These are phyloP conservation scores for Leptomonas pyrrhocoris DNA, from an alignment of 208 protist species.

Conservation along the genomic window DNA sequence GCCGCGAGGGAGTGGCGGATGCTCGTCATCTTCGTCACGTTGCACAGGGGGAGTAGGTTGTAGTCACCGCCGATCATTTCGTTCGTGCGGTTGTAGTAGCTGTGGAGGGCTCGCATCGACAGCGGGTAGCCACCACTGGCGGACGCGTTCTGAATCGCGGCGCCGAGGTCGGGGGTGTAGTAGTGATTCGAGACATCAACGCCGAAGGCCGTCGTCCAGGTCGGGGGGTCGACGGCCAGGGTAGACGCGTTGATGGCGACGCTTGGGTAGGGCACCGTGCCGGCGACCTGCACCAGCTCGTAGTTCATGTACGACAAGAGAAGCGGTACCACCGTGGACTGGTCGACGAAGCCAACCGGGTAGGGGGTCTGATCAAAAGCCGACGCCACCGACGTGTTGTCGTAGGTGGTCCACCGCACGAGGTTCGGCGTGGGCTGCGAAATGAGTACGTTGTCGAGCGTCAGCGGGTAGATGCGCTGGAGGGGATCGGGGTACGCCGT, in stretches of 20 bases:
- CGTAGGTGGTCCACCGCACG: conserved; percentile 45
- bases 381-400: conserved; percentile 31
- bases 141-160: conserved; percentile 16
- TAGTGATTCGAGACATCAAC: conserved; percentile 32
- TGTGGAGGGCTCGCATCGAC: conserved; percentile 26
- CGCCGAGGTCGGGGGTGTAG: neutral
- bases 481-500: conserved; percentile 19
- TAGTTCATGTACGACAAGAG: conserved; percentile 38
- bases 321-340: conserved; percentile 27
- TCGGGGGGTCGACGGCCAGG: conserved; percentile 24
- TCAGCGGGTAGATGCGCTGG: conserved; percentile 43
- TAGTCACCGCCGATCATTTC: conserved; percentile 49
- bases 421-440: conserved; percentile 22
- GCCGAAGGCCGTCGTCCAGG: conserved; percentile 46
- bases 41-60: conserved; percentile 63
- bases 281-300: conserved; percentile 17
- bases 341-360: conserved; percentile 49
- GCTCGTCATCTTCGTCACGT: conserved; percentile 36
- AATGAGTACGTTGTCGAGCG: conserved; percentile 54
- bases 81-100: conserved; percentile 71
- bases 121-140: conserved; percentile 20
- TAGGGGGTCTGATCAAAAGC: conserved; percentile 43
- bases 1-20: conserved; percentile 38
- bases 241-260: conserved; percentile 20
- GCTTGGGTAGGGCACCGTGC: conserved; percentile 31